phyloP scores from a whole-genome alignment of 106 monocot genomes.

The Vanilla planifolia region DNA sequence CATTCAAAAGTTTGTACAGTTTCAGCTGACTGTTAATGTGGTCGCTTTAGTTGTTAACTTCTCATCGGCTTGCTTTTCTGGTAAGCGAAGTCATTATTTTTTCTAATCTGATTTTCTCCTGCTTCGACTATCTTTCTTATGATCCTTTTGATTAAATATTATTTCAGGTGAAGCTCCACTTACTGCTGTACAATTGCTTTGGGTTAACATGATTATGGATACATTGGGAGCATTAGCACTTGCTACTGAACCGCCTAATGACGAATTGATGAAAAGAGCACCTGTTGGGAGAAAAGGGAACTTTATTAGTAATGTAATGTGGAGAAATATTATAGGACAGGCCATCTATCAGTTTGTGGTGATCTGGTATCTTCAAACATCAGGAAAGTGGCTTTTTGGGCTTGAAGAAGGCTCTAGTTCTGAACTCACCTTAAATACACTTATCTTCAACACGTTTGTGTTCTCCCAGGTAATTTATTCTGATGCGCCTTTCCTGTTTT shows the following conservation, averaged over 20 bases:
- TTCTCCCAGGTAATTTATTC: slow-evolving; percentile 75
- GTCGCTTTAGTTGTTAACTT: slow-evolving; percentile 92
- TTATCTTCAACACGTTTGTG: slow-evolving; percentile 93
- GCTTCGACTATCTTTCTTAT: not conserved
- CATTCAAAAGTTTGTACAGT: slow-evolving; percentile 98
- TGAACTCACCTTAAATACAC: slow-evolving; percentile 70
- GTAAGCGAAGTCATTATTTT: slow-evolving; percentile 17
- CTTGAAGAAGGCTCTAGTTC: slow-evolving; percentile 47
- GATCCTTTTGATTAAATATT: not conserved
- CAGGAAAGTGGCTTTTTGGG: slow-evolving; percentile 56
- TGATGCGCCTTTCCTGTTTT: slow-evolving; percentile 3
- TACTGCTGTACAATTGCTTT: slow-evolving; percentile 90
- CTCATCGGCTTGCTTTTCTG: slow-evolving; percentile 87
- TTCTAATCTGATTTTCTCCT: not conserved
- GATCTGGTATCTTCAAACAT: slow-evolving; percentile 85
- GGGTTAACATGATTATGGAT: slow-evolving; percentile 99
- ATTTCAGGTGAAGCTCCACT: slow-evolving; percentile 75
- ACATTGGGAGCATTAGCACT: slow-evolving; percentile 92
- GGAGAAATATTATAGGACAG: slow-evolving; percentile 91
- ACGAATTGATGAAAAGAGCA: slow-evolving; percentile 77
- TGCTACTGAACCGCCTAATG: slow-evolving; percentile 85
- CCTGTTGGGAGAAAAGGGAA: slow-evolving; percentile 85
- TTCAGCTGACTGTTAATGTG: slow-evolving; percentile 91
- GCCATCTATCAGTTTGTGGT: slow-evolving; percentile 78
- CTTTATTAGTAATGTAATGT: slow-evolving; percentile 90